Evolutionary conservation across 805 yeast species (phyloP).

Genomic region (Ogataea haglerorum): DNA sequence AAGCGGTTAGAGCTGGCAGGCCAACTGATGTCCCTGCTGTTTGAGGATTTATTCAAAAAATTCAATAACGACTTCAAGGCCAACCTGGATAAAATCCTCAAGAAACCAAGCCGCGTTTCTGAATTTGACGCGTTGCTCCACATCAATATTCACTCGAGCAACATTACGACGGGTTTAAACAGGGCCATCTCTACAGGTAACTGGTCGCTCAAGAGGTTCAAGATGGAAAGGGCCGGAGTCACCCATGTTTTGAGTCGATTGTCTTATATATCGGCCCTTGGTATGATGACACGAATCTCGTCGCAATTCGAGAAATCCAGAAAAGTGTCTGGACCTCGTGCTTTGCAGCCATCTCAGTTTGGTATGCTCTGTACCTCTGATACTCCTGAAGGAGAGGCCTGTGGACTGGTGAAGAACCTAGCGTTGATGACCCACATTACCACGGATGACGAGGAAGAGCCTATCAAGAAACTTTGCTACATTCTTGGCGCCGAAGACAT

Average conservation of each 20-base stretch:
- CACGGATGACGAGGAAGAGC: constrained; percentile 94
- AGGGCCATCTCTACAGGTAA: constrained; percentile 98
- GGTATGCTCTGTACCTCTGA: constrained; percentile 99
- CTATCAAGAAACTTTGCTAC: constrained; percentile 72
- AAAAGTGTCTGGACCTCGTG: constrained; percentile 98
- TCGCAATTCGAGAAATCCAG: constrained; percentile 98
- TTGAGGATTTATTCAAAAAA: constrained; percentile 96
- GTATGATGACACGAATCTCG: constrained; percentile 99
- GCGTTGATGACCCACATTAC: constrained; percentile 99
- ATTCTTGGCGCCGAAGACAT: constrained; percentile 89
- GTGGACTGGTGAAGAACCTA: constrained; percentile 95
- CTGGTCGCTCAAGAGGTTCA: constrained; percentile 97
- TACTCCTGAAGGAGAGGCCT: constrained; percentile 99
- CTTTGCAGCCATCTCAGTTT: constrained; percentile 97
- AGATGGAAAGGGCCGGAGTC: constrained; percentile 99
- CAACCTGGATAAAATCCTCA: constrained; percentile 87
- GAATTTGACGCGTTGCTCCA: constrained; percentile 92
- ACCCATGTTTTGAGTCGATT: constrained; percentile 92
- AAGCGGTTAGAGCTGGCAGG: constrained; percentile 97
- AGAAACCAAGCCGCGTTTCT: constrained; percentile 90
- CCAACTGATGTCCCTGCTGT: constrained; percentile 88
- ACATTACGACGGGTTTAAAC: constrained; percentile 90
- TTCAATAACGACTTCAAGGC: constrained; percentile 94
- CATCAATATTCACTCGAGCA: constrained; percentile 86
- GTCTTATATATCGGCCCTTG: constrained; percentile 90